Percentiles rank a stretch among this genome's conserved stretches.
Evolutionary conservation across 345 rosid species (phyloP).

Genomic region (Camelina neglecta): DNA sequence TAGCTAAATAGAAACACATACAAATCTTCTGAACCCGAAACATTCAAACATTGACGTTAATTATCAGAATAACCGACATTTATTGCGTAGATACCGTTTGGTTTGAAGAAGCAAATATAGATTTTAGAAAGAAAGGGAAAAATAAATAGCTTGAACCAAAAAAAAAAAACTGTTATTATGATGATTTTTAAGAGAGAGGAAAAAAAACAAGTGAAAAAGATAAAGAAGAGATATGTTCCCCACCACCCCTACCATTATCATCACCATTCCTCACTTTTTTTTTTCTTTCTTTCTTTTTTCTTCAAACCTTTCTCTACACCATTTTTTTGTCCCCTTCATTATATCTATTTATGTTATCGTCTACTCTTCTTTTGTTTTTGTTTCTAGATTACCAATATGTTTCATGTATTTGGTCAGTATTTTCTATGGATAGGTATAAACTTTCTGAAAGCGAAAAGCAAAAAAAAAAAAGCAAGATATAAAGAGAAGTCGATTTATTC

Average conservation of each 20-base stretch:
- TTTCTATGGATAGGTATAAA: constrained; percentile 23
- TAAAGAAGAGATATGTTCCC: constrained; percentile 47
- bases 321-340: constrained; percentile 40
- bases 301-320: constrained; percentile 33
- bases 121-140: background rate
- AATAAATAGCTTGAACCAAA: constrained; percentile 35
- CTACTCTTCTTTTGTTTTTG: background rate
- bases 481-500: background rate
- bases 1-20: background rate
- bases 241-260: constrained; percentile 42
- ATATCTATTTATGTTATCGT: background rate
- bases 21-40: background rate
- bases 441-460: background rate
- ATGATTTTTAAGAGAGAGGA: background rate
- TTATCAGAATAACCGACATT: constrained; percentile 27
- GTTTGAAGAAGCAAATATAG: constrained; percentile 19
- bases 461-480: background rate
- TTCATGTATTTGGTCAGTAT: constrained; percentile 37
- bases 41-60: constrained; percentile 13
- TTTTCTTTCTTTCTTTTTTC: constrained; percentile 27
- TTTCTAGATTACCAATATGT: constrained; percentile 33
- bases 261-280: constrained; percentile 39
- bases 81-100: constrained; percentile 27
- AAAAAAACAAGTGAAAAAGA: constrained; percentile 23
- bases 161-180: constrained; percentile 30